Evolutionary conservation across 768 basidiomycete species (phyloP), one percentile per base, ranked within the genome.

Genomic region (Hysterangium stoloniferum): DNA sequence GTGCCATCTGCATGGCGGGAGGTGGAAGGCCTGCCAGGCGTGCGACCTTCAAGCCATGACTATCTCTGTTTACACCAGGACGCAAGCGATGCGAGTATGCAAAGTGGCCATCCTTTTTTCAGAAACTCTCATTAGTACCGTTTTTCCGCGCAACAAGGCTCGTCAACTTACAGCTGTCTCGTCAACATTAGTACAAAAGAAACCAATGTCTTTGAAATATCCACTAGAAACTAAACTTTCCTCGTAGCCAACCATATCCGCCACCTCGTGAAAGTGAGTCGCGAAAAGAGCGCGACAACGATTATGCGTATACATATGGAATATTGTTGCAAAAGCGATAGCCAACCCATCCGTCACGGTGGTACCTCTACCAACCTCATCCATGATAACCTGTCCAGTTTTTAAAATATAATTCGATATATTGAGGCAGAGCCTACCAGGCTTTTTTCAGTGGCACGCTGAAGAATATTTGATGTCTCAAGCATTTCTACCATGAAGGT

Each of bases 401-500:
- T 59, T 31, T 7, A 29, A 28, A 19, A 32, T 13, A 22, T 31
- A 43, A 11, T 24, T 19, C 15, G 29, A 41, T 45, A 15, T 27
- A 31, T 22, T 17, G 43, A 44, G 28, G 54, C 0, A 17, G 22
- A 11, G 67, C 81, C 55, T 58, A 91, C 94, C 48, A 99, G 71
- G 54, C 93, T 96, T 50, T 72, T 77, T 2, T 78, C 67, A 6
- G 93, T 96, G 2, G 96, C 93, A 19, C 82, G 78, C 20, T 76
- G 73, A 17, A 99, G 74, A 52, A 99, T 97, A 40, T 92, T 84
- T 1, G 91, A 85, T 1, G 94, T 91, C 68, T 97, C 95, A 28
- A 89, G 71, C 89, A 93, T 93, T 67, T 94, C 91, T n/a, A 94
- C 86, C 91, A 97, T 96, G 64, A 97, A 99, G 0, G 95, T 98